Percentiles rank a stretch among this genome's conserved stretches.
Conservation (phyloP, 148 eudicot genomes). For the Camellia sinensis region DNA sequence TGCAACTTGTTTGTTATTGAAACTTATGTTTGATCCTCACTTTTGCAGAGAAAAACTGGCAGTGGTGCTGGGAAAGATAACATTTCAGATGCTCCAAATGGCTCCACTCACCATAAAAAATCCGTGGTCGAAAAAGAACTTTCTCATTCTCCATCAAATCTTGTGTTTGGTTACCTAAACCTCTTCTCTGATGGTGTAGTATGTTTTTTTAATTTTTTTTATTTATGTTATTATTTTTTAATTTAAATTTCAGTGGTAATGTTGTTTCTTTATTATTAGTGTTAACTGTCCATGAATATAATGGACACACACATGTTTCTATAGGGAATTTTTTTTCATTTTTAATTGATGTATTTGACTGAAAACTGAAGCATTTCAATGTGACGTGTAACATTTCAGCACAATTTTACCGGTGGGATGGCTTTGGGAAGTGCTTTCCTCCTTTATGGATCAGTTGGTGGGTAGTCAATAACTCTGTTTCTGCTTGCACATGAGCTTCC, state of each 20-base stretch:
- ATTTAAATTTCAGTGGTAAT: not conserved
- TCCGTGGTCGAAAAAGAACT: slow-evolving; percentile 28
- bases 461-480: slow-evolving; percentile 94
- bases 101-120: slow-evolving; percentile 13
- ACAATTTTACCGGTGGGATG: slow-evolving; percentile 93
- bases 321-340: not conserved
- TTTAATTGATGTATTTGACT: not conserved
- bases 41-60: slow-evolving; percentile 53
- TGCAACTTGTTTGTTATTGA: not conserved
- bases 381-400: slow-evolving; percentile 47
- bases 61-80: slow-evolving; percentile 29
- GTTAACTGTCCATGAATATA: not conserved
- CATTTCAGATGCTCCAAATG: slow-evolving; percentile 31
- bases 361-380: not conserved
- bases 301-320: not conserved
- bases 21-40: not conserved
- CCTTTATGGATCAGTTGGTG: slow-evolving; percentile 43
- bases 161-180: slow-evolving; percentile 92
- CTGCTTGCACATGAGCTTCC: slow-evolving; percentile 35
- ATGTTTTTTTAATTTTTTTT: slow-evolving; percentile 24
- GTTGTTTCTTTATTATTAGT: not conserved
- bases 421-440: slow-evolving; percentile 53
- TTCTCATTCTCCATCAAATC: slow-evolving; percentile 54
- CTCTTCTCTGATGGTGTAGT: slow-evolving; percentile 93
- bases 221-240: not conserved